phyloP scores from a whole-genome alignment of 768 basidiomycete species.

The Lentinula sp. region DNA sequence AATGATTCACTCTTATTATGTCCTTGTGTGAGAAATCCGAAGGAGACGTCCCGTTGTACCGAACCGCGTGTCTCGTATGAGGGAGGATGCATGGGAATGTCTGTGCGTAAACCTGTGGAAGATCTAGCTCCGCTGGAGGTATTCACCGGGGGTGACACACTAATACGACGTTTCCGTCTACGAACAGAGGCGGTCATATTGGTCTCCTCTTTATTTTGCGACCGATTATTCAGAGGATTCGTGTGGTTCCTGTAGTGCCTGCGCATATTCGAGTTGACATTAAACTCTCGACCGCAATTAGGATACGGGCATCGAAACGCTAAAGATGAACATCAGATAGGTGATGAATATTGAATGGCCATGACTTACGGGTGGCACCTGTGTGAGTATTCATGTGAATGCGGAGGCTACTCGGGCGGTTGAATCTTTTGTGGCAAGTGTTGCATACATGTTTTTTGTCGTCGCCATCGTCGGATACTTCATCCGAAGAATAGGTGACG shows the following conservation, averaged over 20 bases:
- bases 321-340: slow-evolving; percentile 16
- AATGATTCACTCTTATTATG: background rate
- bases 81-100: slow-evolving; percentile 2
- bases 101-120: background rate
- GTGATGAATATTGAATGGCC: background rate
- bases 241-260: slow-evolving; percentile 68
- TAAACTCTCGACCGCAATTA: slow-evolving; percentile 71
- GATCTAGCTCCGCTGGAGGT: background rate
- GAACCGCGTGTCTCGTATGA: background rate
- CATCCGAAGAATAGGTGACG: slow-evolving; percentile 15
- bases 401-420: slow-evolving; percentile 59
- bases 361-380: slow-evolving; percentile 58
- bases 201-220: background rate
- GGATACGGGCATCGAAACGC: slow-evolving; percentile 74
- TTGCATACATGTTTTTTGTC: slow-evolving; percentile 45
- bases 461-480: slow-evolving; percentile 14
- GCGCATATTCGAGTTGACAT: slow-evolving; percentile 83
- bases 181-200: background rate
- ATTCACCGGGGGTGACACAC: background rate
- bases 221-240: background rate
- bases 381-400: slow-evolving; percentile 70
- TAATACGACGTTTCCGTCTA: background rate
- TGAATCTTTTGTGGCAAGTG: slow-evolving; percentile 60
- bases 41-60: background rate
- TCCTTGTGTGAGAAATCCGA: background rate